These are phyloP conservation scores for Plectosphaerella plurivora DNA, from an alignment of 2,329 filamentous ascomycete genomes.

Conservation along the genomic window DNA sequence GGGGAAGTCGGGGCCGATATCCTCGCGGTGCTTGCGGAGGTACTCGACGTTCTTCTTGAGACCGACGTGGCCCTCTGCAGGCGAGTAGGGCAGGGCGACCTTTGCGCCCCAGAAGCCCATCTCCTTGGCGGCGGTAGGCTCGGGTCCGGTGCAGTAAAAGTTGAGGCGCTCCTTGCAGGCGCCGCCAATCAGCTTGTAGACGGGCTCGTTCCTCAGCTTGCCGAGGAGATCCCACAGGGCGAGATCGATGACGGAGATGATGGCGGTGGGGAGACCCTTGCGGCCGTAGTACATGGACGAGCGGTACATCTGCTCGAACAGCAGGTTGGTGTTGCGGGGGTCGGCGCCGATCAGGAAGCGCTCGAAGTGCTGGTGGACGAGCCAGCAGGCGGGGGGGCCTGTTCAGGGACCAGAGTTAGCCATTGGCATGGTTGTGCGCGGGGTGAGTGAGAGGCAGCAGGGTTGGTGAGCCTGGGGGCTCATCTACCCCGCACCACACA, in stretches of 20 bases:
- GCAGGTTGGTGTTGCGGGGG: slow-evolving; percentile 82
- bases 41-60: slow-evolving; percentile 88
- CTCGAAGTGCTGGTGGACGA: slow-evolving; percentile 89
- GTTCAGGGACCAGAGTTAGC: slow-evolving; percentile 1
- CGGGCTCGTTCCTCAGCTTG: slow-evolving; percentile 86
- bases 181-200: slow-evolving; percentile 91
- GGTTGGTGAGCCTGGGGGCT: no score
- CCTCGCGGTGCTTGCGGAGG: slow-evolving; percentile 76
- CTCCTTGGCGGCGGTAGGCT: slow-evolving; percentile 71
- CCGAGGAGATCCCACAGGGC: slow-evolving; percentile 90
- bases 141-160: slow-evolving; percentile 93
- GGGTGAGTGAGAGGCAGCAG: no score
- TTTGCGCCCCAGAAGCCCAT: slow-evolving; percentile 93
- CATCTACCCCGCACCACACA: not conserved
- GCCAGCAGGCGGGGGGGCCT: slow-evolving; percentile 88
- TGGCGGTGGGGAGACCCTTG: slow-evolving; percentile 83
- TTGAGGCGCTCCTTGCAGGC: slow-evolving; percentile 78
- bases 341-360: slow-evolving; percentile 86
- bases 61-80: slow-evolving; percentile 78
- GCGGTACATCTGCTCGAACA: slow-evolving; percentile 97
- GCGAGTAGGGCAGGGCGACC: slow-evolving; percentile 83
- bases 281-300: slow-evolving; percentile 95
- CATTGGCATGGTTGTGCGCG: not conserved
- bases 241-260: slow-evolving; percentile 92
- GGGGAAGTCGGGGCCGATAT: slow-evolving; percentile 84